These are phyloP conservation scores for Clarireedia sp. DNA, from an alignment of 2,329 filamentous ascomycete genomes.

Conservation along the genomic window DNA sequence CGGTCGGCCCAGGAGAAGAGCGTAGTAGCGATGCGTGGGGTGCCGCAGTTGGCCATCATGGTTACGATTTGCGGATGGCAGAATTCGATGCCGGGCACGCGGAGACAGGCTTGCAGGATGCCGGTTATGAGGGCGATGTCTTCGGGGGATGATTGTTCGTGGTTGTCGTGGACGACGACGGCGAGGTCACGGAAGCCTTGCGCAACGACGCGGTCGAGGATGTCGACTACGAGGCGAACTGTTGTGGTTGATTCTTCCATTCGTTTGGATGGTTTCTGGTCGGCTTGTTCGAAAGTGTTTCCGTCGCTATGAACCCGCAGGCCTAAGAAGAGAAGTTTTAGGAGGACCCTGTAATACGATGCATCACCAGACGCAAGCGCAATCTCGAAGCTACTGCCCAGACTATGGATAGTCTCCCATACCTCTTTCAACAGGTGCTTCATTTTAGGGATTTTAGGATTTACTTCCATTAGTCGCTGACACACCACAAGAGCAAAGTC, in stretches of 20 bases:
- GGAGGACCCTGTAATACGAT: slow-evolving; percentile 71
- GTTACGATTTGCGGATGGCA: slow-evolving; percentile 63
- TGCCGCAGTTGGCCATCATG: slow-evolving; percentile 62
- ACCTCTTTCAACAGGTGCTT: slow-evolving; percentile 45
- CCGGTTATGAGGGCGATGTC: slow-evolving; percentile 85
- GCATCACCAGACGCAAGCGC: slow-evolving; percentile 49
- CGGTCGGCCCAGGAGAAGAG: slow-evolving; percentile 92
- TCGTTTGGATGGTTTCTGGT: slow-evolving; percentile 19
- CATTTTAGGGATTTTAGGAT: slow-evolving; percentile 43
- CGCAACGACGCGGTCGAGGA: slow-evolving; percentile 71
- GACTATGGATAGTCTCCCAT: slow-evolving; percentile 53
- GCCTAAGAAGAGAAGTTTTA: slow-evolving; percentile 78
- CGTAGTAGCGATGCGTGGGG: slow-evolving; percentile 72
- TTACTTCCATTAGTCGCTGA: slow-evolving; percentile 62
- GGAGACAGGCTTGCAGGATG: slow-evolving; percentile 76
- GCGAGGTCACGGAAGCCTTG: slow-evolving; percentile 77
- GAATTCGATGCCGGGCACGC: slow-evolving; percentile 67
- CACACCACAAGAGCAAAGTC: slow-evolving; percentile 77
- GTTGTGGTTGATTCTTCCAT: slow-evolving; percentile 27
- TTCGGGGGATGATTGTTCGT: slow-evolving; percentile 57
- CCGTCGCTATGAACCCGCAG: slow-evolving; percentile 53
- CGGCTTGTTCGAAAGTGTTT: not conserved
- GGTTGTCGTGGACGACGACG: slow-evolving; percentile 70
- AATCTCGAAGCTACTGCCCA: slow-evolving; percentile 48
- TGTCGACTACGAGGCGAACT: slow-evolving; percentile 48